A percentile compares a stretch with the other conserved stretches of the same genome.
Conservation (phyloP, 2,329 filamentous ascomycete genomes). For the Cladosporium sp. region DNA sequence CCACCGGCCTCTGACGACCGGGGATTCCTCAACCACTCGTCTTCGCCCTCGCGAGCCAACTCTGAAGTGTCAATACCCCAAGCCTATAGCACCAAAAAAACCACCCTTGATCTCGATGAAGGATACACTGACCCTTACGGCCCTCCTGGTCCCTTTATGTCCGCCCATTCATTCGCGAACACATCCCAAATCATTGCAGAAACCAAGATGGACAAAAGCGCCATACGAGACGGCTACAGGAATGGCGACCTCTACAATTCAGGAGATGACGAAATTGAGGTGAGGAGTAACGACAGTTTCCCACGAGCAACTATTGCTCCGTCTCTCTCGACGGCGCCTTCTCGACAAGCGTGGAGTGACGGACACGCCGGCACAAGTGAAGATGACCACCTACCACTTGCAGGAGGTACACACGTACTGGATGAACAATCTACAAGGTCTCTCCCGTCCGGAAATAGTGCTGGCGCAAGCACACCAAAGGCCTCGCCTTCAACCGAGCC, state of each 20-base stretch:
- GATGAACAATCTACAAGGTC: neutral
- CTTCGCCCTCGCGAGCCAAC: slow-evolving; percentile 1
- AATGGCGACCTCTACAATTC: neutral
- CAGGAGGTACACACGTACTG: neutral
- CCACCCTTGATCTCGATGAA: slow-evolving; percentile 18
- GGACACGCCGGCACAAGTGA: neutral
- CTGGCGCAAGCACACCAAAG: neutral
- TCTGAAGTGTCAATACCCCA: slow-evolving; percentile 13
- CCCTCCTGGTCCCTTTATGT: slow-evolving; percentile 23
- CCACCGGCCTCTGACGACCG: slow-evolving; percentile 27
- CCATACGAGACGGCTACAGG: neutral
- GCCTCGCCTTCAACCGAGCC: slow-evolving; percentile 14
- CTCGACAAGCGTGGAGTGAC: neutral
- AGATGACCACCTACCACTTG: no score
- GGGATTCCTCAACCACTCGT: neutral
- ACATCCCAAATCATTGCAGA: slow-evolving; percentile 34
- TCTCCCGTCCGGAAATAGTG: neutral
- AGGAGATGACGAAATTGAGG: neutral
- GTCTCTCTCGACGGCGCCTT: neutral
- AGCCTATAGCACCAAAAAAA: slow-evolving; percentile 10
- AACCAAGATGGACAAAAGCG: neutral
- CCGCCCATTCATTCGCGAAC: slow-evolving; percentile 39
- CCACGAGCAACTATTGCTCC: neutral
- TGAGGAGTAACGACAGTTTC: neutral
- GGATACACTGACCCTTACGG: slow-evolving; percentile 26